Base-by-base conservation (phyloP, 2,329 filamentous ascomycete species). In the Diplocarpon mali region DNA sequence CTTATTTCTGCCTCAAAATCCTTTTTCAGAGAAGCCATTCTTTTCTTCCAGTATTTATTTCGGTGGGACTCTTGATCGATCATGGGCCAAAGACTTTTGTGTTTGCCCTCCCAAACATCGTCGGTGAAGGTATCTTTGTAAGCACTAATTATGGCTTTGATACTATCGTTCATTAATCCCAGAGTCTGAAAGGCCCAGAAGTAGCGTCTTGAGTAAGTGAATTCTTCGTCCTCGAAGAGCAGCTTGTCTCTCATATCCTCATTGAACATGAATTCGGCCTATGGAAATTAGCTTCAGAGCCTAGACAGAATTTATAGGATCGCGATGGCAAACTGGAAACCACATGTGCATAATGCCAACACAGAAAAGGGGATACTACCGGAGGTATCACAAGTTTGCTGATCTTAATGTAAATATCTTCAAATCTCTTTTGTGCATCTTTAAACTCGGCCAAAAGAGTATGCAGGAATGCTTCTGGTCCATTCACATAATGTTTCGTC, bases 121-220 rank as follows among this genome's bases (percentile, higher is more conserved):
- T 73, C 69, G 1, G 68, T 75, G 55, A 80, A 79, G 2, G 69
- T 75, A 42, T 76, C 70, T 43, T 69, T 63, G 54, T 76, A 79
- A 9, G 73, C 67, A 38, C 72, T 65, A 9, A 76, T 65, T 67
- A 78, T 78, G 27, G 70, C 66, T 51, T 73, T 72, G 56, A 80
- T 76, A 49, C 69, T 69, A 39, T 75, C 72, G 53, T 76, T 78
- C 53, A 79, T 71, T 29, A 75, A 71, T 30, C 72, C 74, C 3
- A 78, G 67, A 2, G 75, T 75, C 59, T 78, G 76, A 53, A 72
- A 77, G 0, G 73, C 75, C 70, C 75, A 80, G 55, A 79, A 80
- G 54, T 80, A 79, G 13, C 75, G 68, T 0, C 74, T 66, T 13
- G 74, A 76, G 62, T 75, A 78, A 1, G 75, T 79, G 53, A 77